These are phyloP conservation scores for Lactifluus echinatus DNA, from an alignment of 768 basidiomycete genomes.

Conservation along the genomic window DNA sequence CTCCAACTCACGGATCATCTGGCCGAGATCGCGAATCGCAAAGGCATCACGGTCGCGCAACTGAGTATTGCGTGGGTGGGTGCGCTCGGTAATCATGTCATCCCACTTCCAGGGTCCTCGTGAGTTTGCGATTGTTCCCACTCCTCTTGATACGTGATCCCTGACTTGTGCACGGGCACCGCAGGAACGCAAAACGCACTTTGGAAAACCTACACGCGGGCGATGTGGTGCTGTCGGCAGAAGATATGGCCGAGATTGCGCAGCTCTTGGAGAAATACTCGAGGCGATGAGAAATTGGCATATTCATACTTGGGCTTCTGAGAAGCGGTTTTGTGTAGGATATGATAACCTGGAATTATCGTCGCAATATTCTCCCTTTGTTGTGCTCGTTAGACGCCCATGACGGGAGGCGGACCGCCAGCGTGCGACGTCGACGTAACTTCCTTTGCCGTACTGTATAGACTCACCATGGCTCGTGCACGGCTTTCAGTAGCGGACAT, in stretches of 20 bases:
- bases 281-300: no score
- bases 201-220: conserved; percentile 36
- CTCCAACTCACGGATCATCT: conserved; percentile 35
- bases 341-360: background rate
- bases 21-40: conserved; percentile 32
- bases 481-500: conserved; percentile 13
- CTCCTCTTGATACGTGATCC: background rate
- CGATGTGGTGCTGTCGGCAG: conserved; percentile 27
- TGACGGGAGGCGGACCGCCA: background rate
- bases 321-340: background rate
- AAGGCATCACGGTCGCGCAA: conserved; percentile 34
- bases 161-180: background rate
- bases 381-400: no score
- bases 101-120: conserved; percentile 43
- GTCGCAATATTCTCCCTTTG: no score
- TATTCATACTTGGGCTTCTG: no score
- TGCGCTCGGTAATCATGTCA: conserved; percentile 30
- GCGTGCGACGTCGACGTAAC: background rate
- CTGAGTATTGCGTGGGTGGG: conserved; percentile 34
- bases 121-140: conserved; percentile 19
- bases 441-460: no score
- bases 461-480: conserved; percentile 1
- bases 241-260: conserved; percentile 34
- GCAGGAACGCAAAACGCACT: conserved; percentile 33
- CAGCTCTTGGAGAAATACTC: conserved; percentile 29